Evolutionary conservation across 2,329 filamentous ascomycete species (phyloP).

Genomic region (Teratosphaeria pseudoeucalypti): DNA sequence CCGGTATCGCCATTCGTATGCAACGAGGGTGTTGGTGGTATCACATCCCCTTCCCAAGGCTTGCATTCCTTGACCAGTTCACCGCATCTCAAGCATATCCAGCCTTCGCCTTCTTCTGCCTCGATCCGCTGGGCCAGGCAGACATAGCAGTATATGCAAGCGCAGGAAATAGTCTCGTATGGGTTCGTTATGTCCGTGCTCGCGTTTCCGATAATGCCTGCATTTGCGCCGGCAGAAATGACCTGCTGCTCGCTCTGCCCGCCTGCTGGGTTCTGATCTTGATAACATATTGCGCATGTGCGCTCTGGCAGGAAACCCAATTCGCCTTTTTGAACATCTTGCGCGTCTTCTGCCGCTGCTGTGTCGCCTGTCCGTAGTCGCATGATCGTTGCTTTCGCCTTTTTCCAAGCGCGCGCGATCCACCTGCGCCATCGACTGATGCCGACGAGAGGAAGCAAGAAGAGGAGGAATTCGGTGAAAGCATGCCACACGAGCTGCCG

Average conservation of each 20-base stretch:
- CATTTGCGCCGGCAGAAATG: constrained; percentile 45
- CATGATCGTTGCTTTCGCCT: constrained; percentile 53
- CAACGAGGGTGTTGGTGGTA: constrained; percentile 28
- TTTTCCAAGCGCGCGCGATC: constrained; percentile 78
- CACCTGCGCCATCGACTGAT: constrained; percentile 88
- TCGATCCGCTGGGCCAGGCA: constrained; percentile 86
- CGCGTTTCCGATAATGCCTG: constrained; percentile 73
- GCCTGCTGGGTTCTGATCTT: constrained; percentile 69
- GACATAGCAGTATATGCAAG: constrained; percentile 91
- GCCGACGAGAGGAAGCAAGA: constrained; percentile 90
- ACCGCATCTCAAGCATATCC: constrained; percentile 82
- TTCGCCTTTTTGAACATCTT: constrained; percentile 41
- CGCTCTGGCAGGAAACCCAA: constrained; percentile 78
- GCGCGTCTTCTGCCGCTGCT: constrained; percentile 40
- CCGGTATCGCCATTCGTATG: constrained; percentile 1
- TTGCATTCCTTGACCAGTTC: constrained; percentile 73
- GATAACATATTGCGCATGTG: constrained; percentile 94
- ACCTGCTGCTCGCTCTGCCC: constrained; percentile 61
- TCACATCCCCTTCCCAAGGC: constrained; percentile 84
- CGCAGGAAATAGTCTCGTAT: constrained; percentile 81
- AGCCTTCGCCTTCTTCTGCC: constrained; percentile 86
- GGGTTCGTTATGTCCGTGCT: constrained; percentile 94
- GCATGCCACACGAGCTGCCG: constrained; percentile 98
- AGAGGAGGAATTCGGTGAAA: constrained; percentile 98
- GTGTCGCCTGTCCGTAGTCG: constrained; percentile 31